Evolutionary conservation across 2,329 filamentous ascomycete genomes (phyloP), one percentile per base, ranked within the genome.

Genomic region (Saccharata proteae): DNA sequence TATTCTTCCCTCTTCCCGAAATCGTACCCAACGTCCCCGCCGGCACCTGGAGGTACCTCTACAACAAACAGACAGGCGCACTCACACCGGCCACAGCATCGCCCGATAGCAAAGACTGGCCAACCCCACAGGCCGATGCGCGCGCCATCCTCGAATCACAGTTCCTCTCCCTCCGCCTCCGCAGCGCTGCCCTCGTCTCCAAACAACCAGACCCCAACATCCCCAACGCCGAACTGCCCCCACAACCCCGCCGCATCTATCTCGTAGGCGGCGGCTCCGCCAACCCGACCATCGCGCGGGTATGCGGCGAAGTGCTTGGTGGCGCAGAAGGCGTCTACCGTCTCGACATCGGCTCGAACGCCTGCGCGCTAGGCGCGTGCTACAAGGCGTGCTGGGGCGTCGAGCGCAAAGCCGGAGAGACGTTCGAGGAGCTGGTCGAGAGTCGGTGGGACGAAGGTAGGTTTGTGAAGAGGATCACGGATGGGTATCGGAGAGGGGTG

Each of bases 341-440:
- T 57, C 73, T 98, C 10, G 86, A 96, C 50, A 84, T 96, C 4
- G 88, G 90, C 16, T 85, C 86, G 16, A 94, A 93, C 59, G 88
- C 90, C 3, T 98, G 90, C 58, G 90, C 88, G 8, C 61, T 96
- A 10, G 90, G 90, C 10, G 84, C 84, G 5, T 88, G 88, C 16
- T 94, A 96, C 60, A 96, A 96, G 61, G 88, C 90, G 10, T 77
- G 93, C 0, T 98, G 90, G 90, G 85, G 80, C 1, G 65, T 84
- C 34, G 84, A 90, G 63, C 64, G 81, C 28, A 55, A 57, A 15
- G 53, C 44, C 0, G 47, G 60, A 2, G 77, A 93, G 68, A 82
- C 70, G 4, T 96, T 96, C 59, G 90, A 96, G 51, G 78, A 88
- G 38, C 65, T 93, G 40, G 78, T 98, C 39, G 83, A 80, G 6